Evolutionary conservation across 2,329 filamentous ascomycete species (phyloP).

Genomic region (Clarireedia monteithiana): DNA sequence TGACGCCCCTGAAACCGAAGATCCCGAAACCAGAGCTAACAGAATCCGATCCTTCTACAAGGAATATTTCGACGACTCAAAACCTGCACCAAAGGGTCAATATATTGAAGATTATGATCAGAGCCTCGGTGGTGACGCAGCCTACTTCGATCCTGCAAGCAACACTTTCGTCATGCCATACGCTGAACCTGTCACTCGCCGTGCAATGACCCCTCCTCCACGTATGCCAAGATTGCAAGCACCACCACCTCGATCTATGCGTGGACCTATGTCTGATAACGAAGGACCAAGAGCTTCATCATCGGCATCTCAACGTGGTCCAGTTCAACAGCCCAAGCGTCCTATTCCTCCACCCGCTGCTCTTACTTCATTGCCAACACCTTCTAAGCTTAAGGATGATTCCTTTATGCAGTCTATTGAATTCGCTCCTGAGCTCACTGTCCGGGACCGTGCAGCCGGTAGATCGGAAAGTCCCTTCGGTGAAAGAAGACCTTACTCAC

Average conservation of each 20-base stretch:
- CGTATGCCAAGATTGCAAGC: slow-evolving; percentile 34
- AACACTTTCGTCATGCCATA: slow-evolving; percentile 67
- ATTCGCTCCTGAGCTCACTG: slow-evolving; percentile 71
- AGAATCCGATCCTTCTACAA: slow-evolving; percentile 98
- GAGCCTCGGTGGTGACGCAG: slow-evolving; percentile 55
- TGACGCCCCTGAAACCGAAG: slow-evolving; percentile 68
- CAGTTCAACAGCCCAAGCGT: slow-evolving; percentile 37
- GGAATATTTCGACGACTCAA: slow-evolving; percentile 93
- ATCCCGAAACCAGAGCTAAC: slow-evolving; percentile 90
- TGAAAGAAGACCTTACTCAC: slow-evolving; percentile 64
- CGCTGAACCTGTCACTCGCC: slow-evolving; percentile 75
- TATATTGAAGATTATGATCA: slow-evolving; percentile 74
- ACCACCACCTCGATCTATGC: slow-evolving; percentile 31
- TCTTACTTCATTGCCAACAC: slow-evolving; percentile 73
- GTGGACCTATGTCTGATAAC: slow-evolving; percentile 30
- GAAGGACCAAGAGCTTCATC: slow-evolving; percentile 54
- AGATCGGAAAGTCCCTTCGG: slow-evolving; percentile 56
- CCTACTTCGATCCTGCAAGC: slow-evolving; percentile 24
- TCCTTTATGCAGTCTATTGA: slow-evolving; percentile 64
- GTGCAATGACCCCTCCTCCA: slow-evolving; percentile 93
- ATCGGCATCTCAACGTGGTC: slow-evolving; percentile 42
- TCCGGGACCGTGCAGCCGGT: slow-evolving; percentile 62
- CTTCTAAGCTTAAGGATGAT: slow-evolving; percentile 77
- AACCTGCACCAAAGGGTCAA: slow-evolving; percentile 34
- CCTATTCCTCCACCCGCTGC: slow-evolving; percentile 64